Conservation (phyloP, 164 flowering plant species). For the Vitis labrusca region DNA sequence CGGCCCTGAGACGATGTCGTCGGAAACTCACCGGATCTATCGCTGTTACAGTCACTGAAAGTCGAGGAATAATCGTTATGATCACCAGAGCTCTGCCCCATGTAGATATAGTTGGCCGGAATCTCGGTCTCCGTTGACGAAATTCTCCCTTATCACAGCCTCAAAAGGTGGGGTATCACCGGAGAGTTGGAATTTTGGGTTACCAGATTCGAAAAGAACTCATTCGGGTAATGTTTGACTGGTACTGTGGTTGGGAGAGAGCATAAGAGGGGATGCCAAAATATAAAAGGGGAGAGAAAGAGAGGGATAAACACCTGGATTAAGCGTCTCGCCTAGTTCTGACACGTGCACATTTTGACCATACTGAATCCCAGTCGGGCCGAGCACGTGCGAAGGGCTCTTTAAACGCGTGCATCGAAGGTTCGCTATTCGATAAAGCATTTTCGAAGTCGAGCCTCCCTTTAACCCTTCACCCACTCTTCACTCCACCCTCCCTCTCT, state of each 20-base stretch:
- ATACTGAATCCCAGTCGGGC: conserved; percentile 9
- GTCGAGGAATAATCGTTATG: conserved; percentile 46
- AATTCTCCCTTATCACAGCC: not conserved
- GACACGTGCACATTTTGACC: conserved; percentile 28
- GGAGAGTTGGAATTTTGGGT: not conserved
- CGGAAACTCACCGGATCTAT: conserved; percentile 72
- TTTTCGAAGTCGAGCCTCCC: conserved; percentile 15
- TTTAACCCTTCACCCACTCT: no score
- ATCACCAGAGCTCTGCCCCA: conserved; percentile 45
- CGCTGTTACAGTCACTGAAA: conserved; percentile 83
- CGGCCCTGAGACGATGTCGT: conserved; percentile 48
- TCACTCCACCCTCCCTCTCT: not conserved
- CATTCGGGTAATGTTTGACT: not conserved
- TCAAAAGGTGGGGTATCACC: not conserved
- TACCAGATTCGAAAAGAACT: not conserved
- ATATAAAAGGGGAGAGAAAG: not conserved
- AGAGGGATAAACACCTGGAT: conserved; percentile 16
- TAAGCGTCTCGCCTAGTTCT: conserved; percentile 11
- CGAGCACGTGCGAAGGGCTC: conserved; percentile 38
- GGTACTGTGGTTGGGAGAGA: not conserved
- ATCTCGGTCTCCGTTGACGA: conserved; percentile 35
- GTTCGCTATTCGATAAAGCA: conserved; percentile 27
- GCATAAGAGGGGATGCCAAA: not conserved
- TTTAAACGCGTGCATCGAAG: conserved; percentile 41
- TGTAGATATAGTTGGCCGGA: conserved; percentile 32